Evolutionary conservation across 441 rosid species (phyloP).

Genomic region (Arabidopsis lyrata): DNA sequence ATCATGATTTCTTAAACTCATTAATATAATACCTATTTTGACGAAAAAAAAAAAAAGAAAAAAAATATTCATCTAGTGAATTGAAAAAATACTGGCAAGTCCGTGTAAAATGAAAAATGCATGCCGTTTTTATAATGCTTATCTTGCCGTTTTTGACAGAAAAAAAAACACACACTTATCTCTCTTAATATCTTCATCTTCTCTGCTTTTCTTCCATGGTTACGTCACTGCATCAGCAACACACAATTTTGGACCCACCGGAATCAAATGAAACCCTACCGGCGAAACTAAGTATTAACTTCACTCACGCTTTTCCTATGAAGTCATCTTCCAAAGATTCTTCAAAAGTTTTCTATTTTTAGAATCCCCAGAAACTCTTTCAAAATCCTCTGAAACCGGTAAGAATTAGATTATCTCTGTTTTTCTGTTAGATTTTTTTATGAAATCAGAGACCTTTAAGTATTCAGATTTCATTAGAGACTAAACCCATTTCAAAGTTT

Average conservation of each 20-base stretch:
- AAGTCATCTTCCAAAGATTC: constrained; percentile 2
- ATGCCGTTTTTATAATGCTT: background rate
- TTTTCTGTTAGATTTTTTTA: background rate
- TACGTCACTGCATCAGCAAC: constrained; percentile 37
- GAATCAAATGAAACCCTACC: constrained; percentile 41
- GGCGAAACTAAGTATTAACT: constrained; percentile 35
- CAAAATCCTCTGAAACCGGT: constrained; percentile 27
- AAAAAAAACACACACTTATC: constrained; percentile 20
- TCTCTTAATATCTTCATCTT: constrained; percentile 2
- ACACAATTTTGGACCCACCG: constrained; percentile 43
- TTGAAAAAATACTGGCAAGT: too few species aligned
- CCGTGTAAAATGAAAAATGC: background rate
- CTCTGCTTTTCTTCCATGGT: constrained; percentile 31
- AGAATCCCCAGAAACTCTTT: constrained; percentile 14
- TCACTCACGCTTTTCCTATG: constrained; percentile 35
- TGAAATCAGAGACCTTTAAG: background rate
- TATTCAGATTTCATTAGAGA: background rate
- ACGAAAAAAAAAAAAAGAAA: too few species aligned
- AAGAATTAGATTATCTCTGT: constrained; percentile 15
- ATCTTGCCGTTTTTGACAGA: constrained; percentile 14
- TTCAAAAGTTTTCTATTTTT: constrained; percentile 16
- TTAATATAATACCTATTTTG: too few species aligned
- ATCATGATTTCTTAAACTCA: too few species aligned
- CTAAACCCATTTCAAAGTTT: constrained; percentile 4
- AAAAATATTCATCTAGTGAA: too few species aligned